Conservation (phyloP, 139 green algal genomes). For the Chlamydomonas schloesseri region DNA sequence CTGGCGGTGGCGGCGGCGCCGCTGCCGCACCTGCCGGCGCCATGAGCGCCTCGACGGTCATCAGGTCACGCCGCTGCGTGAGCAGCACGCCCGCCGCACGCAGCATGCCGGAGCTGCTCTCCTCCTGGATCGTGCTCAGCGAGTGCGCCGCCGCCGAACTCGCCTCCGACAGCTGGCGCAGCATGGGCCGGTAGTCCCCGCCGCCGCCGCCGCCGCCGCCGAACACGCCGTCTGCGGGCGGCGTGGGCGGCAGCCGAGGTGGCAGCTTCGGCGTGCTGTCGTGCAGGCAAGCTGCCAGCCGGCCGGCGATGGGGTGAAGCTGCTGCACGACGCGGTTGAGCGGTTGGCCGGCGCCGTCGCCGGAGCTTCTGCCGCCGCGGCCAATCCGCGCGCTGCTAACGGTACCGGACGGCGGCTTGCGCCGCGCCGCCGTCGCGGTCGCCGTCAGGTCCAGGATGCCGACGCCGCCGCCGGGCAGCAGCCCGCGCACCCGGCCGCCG, state of each 20-base stretch:
- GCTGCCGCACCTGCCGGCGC: not conserved
- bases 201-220: not conserved
- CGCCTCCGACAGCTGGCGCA: not conserved
- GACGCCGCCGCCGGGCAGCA: not conserved
- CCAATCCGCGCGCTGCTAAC: too few species aligned
- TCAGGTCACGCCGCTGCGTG: not conserved
- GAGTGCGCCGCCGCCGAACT: not conserved
- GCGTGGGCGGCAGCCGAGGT: not conserved
- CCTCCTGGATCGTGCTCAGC: slow-evolving; percentile 8
- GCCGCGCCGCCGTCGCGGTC: too few species aligned
- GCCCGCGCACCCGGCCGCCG: not conserved
- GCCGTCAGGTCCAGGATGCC: too few species aligned
- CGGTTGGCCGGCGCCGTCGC: not conserved
- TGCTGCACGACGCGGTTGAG: not conserved
- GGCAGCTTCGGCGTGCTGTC: not conserved
- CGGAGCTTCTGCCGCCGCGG: too few species aligned
- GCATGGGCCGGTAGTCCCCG: not conserved
- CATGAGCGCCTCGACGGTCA: not conserved
- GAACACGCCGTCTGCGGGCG: not conserved
- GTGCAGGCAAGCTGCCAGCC: not conserved
- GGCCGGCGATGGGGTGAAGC: not conserved
- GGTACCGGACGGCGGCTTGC: too few species aligned
- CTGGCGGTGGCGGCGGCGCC: too few species aligned
- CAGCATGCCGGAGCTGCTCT: not conserved
- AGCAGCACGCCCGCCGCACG: not conserved